A percentile compares a stretch with the other conserved stretches of the same genome.
Conservation (phyloP, 2,329 filamentous ascomycete species). For the Colletotrichum orchidophilum region DNA sequence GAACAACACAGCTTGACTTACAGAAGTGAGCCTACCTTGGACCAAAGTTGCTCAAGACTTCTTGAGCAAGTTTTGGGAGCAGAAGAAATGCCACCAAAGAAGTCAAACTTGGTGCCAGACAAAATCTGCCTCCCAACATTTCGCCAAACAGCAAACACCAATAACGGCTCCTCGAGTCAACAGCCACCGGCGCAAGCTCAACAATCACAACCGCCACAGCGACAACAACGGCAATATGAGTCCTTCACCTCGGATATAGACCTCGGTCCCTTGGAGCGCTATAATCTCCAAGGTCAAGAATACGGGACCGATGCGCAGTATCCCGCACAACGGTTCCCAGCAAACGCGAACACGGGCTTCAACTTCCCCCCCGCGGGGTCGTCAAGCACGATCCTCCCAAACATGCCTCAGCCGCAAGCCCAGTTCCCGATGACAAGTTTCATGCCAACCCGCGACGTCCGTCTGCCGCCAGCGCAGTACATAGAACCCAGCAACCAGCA, state of each 20-base stretch:
- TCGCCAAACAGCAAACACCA: not conserved
- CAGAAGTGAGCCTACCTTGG: not conserved
- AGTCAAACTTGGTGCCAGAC: slow-evolving; percentile 10
- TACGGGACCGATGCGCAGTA: not conserved
- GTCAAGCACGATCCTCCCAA: not conserved
- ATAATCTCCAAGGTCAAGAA: not conserved
- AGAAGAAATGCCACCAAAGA: not conserved
- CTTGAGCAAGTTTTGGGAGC: not conserved
- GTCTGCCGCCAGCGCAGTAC: not conserved
- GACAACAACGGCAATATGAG: not conserved
- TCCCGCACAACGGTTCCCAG: not conserved
- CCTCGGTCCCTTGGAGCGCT: too few species aligned
- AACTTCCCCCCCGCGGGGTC: not conserved
- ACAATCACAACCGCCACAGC: not conserved
- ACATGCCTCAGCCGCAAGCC: not conserved
- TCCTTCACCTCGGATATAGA: not conserved
- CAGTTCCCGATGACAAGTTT: not conserved
- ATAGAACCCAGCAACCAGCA: not conserved
- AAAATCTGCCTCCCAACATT: slow-evolving; percentile 18
- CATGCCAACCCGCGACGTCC: not conserved
- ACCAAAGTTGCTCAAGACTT: not conserved
- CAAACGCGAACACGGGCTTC: not conserved
- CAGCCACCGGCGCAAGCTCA: not conserved
- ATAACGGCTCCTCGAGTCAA: not conserved
- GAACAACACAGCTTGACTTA: not conserved